Evolutionary conservation across 805 yeast genomes (phyloP).

Genomic region (Wickerhamomyces sydowiorum): DNA sequence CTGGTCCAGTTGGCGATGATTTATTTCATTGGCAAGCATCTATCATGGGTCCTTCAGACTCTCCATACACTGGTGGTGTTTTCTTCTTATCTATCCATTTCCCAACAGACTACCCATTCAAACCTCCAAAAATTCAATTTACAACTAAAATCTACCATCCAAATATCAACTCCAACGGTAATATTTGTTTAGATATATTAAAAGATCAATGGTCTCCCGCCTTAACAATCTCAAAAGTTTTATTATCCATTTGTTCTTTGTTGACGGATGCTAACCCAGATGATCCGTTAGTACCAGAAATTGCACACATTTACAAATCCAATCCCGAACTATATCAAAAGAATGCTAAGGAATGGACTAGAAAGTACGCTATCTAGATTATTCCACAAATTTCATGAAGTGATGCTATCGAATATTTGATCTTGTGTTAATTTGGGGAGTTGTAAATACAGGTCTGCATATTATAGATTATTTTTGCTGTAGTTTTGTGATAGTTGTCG

Average conservation of each 20-base stretch:
- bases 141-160: conserved; percentile 97
- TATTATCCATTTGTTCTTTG: conserved; percentile 90
- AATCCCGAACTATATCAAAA: conserved; percentile 93
- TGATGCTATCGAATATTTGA: background rate
- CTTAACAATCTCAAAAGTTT: conserved; percentile 89
- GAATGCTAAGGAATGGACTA: conserved; percentile 97
- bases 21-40: conserved; percentile 99
- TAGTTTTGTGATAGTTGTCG: background rate
- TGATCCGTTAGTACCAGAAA: conserved; percentile 98
- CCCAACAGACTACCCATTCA: conserved; percentile 99
- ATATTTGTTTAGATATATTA: conserved; percentile 92
- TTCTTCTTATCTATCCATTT: conserved; percentile 94
- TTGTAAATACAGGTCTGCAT: conserved; percentile 16
- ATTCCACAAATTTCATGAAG: background rate
- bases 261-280: conserved; percentile 98
- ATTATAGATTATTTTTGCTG: background rate
- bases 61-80: conserved; percentile 87
- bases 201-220: conserved; percentile 99
- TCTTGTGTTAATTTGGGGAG: conserved; percentile 1
- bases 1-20: conserved; percentile 98
- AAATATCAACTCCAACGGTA: conserved; percentile 92
- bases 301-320: conserved; percentile 92
- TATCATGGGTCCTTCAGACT: conserved; percentile 97
- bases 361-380: conserved; percentile 84
- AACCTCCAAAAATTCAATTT: conserved; percentile 92